Conservation (phyloP, 2,329 filamentous ascomycete genomes). For the Pseudogymnoascus sp. region DNA sequence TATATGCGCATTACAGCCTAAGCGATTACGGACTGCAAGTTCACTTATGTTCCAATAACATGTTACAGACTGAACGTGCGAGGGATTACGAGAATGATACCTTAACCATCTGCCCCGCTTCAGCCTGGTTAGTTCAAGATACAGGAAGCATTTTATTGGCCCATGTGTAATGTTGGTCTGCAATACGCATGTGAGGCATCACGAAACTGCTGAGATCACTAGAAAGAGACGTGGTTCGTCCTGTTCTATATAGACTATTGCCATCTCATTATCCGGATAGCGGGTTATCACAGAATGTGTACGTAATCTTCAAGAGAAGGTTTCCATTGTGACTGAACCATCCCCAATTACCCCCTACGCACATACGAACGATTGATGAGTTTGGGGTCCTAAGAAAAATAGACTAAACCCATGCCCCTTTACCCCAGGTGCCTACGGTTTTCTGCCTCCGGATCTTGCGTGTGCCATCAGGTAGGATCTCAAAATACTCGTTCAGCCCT, state of each 20-base stretch:
- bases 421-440: neutral
- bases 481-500: neutral
- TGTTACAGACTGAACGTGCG: neutral
- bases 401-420: neutral
- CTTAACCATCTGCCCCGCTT: neutral
- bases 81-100: neutral
- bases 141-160: neutral
- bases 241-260: neutral
- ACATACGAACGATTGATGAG: neutral
- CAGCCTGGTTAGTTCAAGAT: neutral
- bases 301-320: neutral
- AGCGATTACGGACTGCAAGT: neutral
- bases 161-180: neutral
- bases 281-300: neutral
- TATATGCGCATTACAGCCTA: neutral
- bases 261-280: neutral
- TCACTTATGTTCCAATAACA: neutral
- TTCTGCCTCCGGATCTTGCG: neutral
- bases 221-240: neutral
- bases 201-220: neutral
- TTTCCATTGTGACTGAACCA: neutral
- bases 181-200: neutral
- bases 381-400: neutral
- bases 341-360: neutral
- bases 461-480: neutral